Evolutionary conservation across 495 filamentous ascomycete genomes (phyloP), one percentile per base, ranked within the genome.

Genomic region (Aspergillus indologenus): DNA sequence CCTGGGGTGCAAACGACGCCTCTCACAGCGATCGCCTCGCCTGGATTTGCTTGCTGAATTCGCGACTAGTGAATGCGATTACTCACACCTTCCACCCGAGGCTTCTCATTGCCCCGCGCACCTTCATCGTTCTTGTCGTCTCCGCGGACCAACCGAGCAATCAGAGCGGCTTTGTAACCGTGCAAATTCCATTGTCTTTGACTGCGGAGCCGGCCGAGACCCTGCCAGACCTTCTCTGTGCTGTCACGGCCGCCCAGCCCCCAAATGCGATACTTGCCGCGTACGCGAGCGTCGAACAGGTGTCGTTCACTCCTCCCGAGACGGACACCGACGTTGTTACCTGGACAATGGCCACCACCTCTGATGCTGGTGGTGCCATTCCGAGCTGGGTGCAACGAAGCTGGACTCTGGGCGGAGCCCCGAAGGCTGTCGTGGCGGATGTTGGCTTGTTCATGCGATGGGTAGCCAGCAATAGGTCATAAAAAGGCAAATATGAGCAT

Each of bases 321-420:
- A 15, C 12, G 34, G 34, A 11, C 34, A 14, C 47, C 0, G 75
- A 70, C 34, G 71, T 62, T 29, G 75, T 88, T 29, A 76, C 83
- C 59, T 91, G 87, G 87, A 77, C 83, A 6, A 88, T 90, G 82
- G 83, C 83, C 3, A 90, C 87, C 46, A 82, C 84, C n/a, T 86
- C 85, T 46, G 82, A 91, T 66, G 86, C 88, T 0, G 76, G 76
- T 18, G 88, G 88, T 9, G 75, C 77, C 23, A 76, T 92, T 54
- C 89, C 89, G 7, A 71, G 79, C 66, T 87, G 81, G 81, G 70
- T 89, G 62, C 87, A 90, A 77, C 63, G 74, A 57, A 78, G 63
- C 57, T 78, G 72, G 72, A 70, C 60, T 15, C 81, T 86, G 60
- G 67, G 82, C 51, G 86, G 82, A 15, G 80, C 90, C 24, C 84